Percentiles rank a stretch among this genome's conserved stretches.
phyloP scores from a whole-genome alignment of 2,329 filamentous ascomycete genomes.

The Chrysoporthe deuterocubensis region DNA sequence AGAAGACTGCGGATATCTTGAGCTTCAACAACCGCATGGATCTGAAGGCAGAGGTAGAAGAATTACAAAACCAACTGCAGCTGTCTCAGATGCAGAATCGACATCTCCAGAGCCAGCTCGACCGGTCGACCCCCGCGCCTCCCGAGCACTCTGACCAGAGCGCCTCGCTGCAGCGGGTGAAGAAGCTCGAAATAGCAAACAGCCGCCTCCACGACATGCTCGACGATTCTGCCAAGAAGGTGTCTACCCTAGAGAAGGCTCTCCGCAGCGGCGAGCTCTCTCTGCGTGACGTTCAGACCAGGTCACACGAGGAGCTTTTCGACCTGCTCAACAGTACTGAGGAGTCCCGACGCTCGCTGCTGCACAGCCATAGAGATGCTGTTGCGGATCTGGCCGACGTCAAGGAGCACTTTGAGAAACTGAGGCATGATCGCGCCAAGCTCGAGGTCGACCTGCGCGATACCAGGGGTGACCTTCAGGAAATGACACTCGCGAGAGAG shows the following conservation, averaged over 20 bases:
- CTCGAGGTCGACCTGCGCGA: conserved; percentile 89
- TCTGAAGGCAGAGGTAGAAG: conserved; percentile 85
- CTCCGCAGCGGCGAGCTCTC: conserved; percentile 87
- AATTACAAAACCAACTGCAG: conserved; percentile 92
- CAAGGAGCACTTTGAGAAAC: conserved; percentile 83
- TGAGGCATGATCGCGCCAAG: conserved; percentile 79
- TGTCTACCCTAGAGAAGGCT: conserved; percentile 84
- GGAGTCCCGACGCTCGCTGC: conserved; percentile 78
- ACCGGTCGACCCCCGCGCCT: conserved; percentile 65
- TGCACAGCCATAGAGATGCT: conserved; percentile 84
- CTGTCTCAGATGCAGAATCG: conserved; percentile 94
- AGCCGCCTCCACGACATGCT: conserved; percentile 90
- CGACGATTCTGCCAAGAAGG: conserved; percentile 90
- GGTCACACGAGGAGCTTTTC: conserved; percentile 91
- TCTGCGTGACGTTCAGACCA: conserved; percentile 87
- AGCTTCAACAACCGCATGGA: conserved; percentile 90
- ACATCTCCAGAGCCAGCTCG: conserved; percentile 86
- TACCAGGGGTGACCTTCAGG: conserved; percentile 78
- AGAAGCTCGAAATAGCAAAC: conserved; percentile 92
- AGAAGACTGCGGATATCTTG: conserved; percentile 81
- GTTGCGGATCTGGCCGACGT: conserved; percentile 84
- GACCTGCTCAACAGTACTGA: conserved; percentile 93
- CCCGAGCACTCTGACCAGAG: conserved; percentile 73
- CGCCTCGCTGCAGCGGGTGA: conserved; percentile 77
- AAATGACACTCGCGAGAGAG: conserved; percentile 77